phyloP scores from a whole-genome alignment of 2,329 filamentous ascomycete genomes.

The Albophoma yamanashiensis region DNA sequence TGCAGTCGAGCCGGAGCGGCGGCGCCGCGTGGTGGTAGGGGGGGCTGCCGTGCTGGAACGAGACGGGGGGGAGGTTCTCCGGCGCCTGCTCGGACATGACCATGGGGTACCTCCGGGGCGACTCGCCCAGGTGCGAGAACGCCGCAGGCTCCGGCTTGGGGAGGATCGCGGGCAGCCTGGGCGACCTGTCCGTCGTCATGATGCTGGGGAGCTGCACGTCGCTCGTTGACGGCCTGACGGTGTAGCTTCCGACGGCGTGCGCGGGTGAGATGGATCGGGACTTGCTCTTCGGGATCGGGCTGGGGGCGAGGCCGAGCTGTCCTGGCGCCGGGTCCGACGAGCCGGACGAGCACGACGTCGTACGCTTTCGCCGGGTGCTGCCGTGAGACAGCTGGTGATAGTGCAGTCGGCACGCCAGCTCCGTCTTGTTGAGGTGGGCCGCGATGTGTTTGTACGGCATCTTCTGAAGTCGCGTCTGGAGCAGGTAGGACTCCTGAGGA shows the following conservation, averaged over 20 bases:
- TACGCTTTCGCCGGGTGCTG: conserved; percentile 69
- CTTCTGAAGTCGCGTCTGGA: conserved; percentile 76
- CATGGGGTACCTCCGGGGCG: conserved; percentile 28
- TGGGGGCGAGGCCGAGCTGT: conserved; percentile 34
- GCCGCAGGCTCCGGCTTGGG: conserved; percentile 51
- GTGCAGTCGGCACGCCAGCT: conserved; percentile 77
- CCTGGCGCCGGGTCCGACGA: conserved; percentile 44
- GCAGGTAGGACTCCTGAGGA: conserved; percentile 65
- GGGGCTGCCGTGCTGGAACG: conserved; percentile 19
- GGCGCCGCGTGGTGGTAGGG: conserved; percentile 26
- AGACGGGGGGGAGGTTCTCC: conserved; percentile 31
- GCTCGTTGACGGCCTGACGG: conserved; percentile 32
- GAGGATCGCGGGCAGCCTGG: conserved; percentile 49
- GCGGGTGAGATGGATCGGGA: conserved; percentile 39
- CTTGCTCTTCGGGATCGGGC: conserved; percentile 37
- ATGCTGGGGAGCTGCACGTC: conserved; percentile 44
- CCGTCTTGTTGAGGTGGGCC: conserved; percentile 75
- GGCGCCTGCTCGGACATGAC: conserved; percentile 33
- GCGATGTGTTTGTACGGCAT: conserved; percentile 90
- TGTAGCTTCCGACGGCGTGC: conserved; percentile 32
- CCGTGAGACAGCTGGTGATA: conserved; percentile 80
- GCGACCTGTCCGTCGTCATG: conserved; percentile 29
- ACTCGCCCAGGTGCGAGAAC: conserved; percentile 25
- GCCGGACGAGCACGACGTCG: conserved; percentile 56
- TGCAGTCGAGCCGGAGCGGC: conserved; percentile 51